Evolutionary conservation across 2,329 filamentous ascomycete species (phyloP).

Genomic region (Phialophora verrucosa): DNA sequence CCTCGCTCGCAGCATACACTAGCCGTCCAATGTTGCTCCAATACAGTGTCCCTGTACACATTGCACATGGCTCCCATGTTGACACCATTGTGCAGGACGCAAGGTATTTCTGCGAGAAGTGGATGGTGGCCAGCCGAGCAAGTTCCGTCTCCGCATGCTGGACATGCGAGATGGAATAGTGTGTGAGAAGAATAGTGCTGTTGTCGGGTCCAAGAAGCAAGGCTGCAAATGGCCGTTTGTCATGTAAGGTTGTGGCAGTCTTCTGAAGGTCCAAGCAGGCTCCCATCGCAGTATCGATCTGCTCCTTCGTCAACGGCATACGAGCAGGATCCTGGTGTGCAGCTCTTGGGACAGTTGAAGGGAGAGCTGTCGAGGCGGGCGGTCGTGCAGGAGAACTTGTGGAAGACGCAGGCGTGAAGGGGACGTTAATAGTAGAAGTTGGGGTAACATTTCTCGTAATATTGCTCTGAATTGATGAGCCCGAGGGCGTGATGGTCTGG

Average conservation of each 20-base stretch:
- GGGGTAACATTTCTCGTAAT: slow-evolving; percentile 21
- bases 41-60: slow-evolving; percentile 57
- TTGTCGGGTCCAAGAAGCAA: slow-evolving; percentile 59
- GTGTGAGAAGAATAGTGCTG: slow-evolving; percentile 54
- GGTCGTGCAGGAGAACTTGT: slow-evolving; percentile 4
- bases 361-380: slow-evolving; percentile 1
- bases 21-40: slow-evolving; percentile 62
- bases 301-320: slow-evolving; percentile 45
- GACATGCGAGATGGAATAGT: slow-evolving; percentile 59
- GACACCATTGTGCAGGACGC: slow-evolving; percentile 58
- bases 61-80: slow-evolving; percentile 63
- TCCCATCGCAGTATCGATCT: slow-evolving; percentile 50
- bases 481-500: slow-evolving; percentile 17
- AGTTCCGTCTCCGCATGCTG: slow-evolving; percentile 60
- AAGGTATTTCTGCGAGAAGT: slow-evolving; percentile 57
- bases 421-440: slow-evolving; percentile 13
- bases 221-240: slow-evolving; percentile 58
- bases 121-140: slow-evolving; percentile 56
- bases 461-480: slow-evolving; percentile 18
- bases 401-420: slow-evolving; percentile 27
- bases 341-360: background rate
- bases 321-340: slow-evolving; percentile 4
- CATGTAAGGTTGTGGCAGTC: slow-evolving; percentile 50
- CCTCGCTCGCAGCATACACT: slow-evolving; percentile 59
- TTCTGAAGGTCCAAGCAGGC: slow-evolving; percentile 52